Evolutionary conservation across 306 rosid species (phyloP).

Genomic region (Vigna unguiculata): DNA sequence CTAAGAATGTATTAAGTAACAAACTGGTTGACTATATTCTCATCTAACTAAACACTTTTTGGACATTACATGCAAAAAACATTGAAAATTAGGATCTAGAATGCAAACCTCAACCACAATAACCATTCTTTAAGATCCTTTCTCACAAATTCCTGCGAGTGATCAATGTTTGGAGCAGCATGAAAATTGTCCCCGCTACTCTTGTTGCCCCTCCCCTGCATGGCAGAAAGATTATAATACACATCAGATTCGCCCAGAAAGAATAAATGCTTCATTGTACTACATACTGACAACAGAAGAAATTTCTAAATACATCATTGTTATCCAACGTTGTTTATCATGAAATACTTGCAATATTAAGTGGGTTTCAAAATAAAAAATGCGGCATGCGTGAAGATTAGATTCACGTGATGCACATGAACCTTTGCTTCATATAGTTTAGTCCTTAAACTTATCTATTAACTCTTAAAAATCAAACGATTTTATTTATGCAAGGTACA

Average conservation of each 20-base stretch:
- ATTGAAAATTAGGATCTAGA: slow-evolving; percentile 33
- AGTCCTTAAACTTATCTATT: slow-evolving; percentile 3
- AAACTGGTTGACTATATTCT: slow-evolving; percentile 13
- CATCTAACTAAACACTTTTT: not conserved
- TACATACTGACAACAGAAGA: slow-evolving; percentile 6
- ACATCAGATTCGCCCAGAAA: slow-evolving; percentile 36
- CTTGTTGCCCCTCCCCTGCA: slow-evolving; percentile 95
- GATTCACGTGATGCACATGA: not conserved
- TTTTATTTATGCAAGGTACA: slow-evolving; percentile 4
- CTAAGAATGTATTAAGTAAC: not conserved
- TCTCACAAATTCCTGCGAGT: slow-evolving; percentile 99
- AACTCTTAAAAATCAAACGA: not conserved
- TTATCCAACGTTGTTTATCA: not conserved
- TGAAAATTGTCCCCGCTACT: slow-evolving; percentile 97
- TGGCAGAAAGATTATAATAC: slow-evolving; percentile 28
- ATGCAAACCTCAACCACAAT: slow-evolving; percentile 79
- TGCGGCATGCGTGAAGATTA: not conserved
- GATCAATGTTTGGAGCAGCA: slow-evolving; percentile 99
- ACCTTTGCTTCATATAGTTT: slow-evolving; percentile 21
- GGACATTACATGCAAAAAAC: not conserved
- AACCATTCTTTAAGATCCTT: slow-evolving; percentile 94
- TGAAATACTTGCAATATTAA: slow-evolving; percentile 9
- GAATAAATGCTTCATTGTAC: not conserved
- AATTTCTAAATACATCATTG: slow-evolving; percentile 12
- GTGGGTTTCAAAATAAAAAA: slow-evolving; percentile 12